Percentiles rank a stretch among this genome's conserved stretches.
Evolutionary conservation across 2,329 filamentous ascomycete genomes (phyloP).

Genomic region (Ophiocordyceps camponoti-floridani): DNA sequence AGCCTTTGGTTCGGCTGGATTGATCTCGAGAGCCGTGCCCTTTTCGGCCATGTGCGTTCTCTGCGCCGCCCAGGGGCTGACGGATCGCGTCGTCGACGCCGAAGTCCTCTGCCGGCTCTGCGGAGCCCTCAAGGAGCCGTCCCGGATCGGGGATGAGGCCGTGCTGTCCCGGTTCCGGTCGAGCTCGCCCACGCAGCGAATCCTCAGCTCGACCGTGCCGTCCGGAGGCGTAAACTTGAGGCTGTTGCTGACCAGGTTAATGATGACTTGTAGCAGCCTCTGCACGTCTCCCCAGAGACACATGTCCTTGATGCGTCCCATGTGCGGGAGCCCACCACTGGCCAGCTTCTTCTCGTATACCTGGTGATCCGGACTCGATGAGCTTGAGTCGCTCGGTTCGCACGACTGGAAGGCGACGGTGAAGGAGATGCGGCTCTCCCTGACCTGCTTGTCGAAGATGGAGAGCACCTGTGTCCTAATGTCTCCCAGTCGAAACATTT

Average conservation of each 20-base stretch:
- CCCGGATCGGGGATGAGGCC: constrained; percentile 32
- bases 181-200: constrained; percentile 52
- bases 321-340: constrained; percentile 44
- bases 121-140: constrained; percentile 18
- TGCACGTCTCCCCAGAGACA: constrained; percentile 86
- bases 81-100: constrained; percentile 16
- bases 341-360: constrained; percentile 31
- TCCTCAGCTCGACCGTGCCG: constrained; percentile 58
- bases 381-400: neutral
- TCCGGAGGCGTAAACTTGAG: constrained; percentile 74
- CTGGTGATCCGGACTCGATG: neutral
- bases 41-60: constrained; percentile 11
- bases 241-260: constrained; percentile 82
- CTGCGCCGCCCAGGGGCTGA: constrained; percentile 15
- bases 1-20: constrained; percentile 39
- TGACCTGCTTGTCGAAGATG: constrained; percentile 81
- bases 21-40: constrained; percentile 41
- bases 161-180: constrained; percentile 28
- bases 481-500: constrained; percentile 71
- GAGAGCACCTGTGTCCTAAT: constrained; percentile 66
- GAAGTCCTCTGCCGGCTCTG: constrained; percentile 21
- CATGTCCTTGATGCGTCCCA: constrained; percentile 64
- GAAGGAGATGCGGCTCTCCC: constrained; percentile 60
- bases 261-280: constrained; percentile 78
- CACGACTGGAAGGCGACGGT: constrained; percentile 42